These are phyloP conservation scores for Colletotrichum cordylinicola DNA, from an alignment of 2,329 filamentous ascomycete species.

Conservation along the genomic window DNA sequence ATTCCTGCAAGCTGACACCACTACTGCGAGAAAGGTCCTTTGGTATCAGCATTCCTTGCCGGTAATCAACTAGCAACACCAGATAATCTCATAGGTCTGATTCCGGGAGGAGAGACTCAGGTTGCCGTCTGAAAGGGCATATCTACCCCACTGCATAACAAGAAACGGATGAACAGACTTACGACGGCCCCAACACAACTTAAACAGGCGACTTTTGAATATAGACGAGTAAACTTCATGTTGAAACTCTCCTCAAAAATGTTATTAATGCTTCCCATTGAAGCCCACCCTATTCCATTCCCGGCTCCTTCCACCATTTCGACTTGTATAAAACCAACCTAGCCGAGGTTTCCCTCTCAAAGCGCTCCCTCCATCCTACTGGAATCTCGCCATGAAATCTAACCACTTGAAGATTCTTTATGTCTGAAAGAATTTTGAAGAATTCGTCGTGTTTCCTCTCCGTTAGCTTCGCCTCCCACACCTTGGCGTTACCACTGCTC, in stretches of 20 bases:
- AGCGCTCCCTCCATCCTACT: background rate
- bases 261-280: background rate
- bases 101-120: background rate
- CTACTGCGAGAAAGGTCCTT: background rate
- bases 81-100: background rate
- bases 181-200: background rate
- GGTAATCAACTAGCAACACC: background rate
- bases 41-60: background rate
- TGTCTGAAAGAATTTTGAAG: background rate
- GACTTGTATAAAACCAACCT: background rate
- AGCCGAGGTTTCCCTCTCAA: background rate
- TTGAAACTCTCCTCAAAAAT: background rate
- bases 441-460: conserved; percentile 14
- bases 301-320: conserved; percentile 19
- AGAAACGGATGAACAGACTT: background rate
- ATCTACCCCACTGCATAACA: background rate
- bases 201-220: background rate
- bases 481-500: background rate
- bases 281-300: background rate
- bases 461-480: conserved; percentile 6
- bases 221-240: background rate
- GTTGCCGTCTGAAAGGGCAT: background rate
- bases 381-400: conserved; percentile 8
- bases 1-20: background rate
- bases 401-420: conserved; percentile 1